These are phyloP conservation scores for Coemansia javaensis DNA, from an alignment of 192 early-diverging fungal genomes.

Conservation along the genomic window DNA sequence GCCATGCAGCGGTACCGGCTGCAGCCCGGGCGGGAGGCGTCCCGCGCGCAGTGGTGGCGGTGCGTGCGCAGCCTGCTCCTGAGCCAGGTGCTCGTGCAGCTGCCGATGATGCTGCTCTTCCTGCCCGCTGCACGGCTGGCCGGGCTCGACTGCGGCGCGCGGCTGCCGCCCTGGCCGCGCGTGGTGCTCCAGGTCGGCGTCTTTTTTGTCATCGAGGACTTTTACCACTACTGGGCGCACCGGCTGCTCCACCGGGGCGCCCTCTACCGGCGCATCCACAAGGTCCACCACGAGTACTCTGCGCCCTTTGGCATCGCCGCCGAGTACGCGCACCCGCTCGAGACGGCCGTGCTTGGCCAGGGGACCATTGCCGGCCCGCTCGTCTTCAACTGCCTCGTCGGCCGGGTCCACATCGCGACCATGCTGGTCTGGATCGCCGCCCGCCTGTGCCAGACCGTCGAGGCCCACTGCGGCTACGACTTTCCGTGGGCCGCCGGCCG, in stretches of 20 bases:
- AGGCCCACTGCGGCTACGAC: conserved; percentile 72
- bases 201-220: conserved; percentile 65
- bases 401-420: conserved; percentile 62
- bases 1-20: conserved; percentile 65
- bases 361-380: conserved; percentile 59
- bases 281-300: conserved; percentile 70
- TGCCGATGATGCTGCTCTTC: conserved; percentile 65
- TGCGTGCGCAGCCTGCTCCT: conserved; percentile 56
- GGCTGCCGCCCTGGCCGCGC: conserved; percentile 56
- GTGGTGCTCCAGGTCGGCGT: conserved; percentile 52
- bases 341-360: conserved; percentile 62
- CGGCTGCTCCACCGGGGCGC: conserved; percentile 60
- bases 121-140: conserved; percentile 55
- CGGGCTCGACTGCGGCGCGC: conserved; percentile 63
- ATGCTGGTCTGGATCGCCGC: conserved; percentile 68
- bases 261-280: conserved; percentile 75
- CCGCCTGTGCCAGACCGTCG: conserved; percentile 59
- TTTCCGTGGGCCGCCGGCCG: conserved; percentile 81
- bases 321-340: conserved; percentile 70
- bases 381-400: conserved; percentile 52
- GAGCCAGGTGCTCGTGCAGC: conserved; percentile 62
- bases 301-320: conserved; percentile 72
- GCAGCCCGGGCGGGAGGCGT: conserved; percentile 58
- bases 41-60: conserved; percentile 54
- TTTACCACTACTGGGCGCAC: conserved; percentile 71